Percentiles rank a stretch among this genome's conserved stretches.
phyloP scores from a whole-genome alignment of 2,329 filamentous ascomycete species.

The Fusarium nygamai region DNA sequence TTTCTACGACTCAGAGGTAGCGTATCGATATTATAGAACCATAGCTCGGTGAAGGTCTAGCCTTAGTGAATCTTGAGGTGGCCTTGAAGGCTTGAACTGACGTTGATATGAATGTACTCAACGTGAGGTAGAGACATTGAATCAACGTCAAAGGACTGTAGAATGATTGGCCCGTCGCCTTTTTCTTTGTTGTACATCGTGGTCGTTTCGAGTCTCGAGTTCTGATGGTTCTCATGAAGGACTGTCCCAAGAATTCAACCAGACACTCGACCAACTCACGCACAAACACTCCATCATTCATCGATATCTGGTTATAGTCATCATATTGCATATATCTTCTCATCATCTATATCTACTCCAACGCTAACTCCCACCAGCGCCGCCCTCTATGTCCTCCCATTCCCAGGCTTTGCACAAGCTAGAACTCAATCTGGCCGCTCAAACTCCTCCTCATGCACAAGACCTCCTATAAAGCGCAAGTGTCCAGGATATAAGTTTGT shows the following conservation, averaged over 20 bases:
- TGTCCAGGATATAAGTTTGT: conserved; percentile 26
- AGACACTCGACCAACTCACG: background rate
- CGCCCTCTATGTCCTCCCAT: conserved; percentile 1
- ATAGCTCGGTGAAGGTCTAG: too few species aligned
- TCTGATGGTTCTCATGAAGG: background rate
- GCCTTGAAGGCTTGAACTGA: too few species aligned
- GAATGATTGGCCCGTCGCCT: too few species aligned
- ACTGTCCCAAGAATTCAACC: background rate
- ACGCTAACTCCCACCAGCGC: background rate
- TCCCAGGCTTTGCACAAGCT: background rate
- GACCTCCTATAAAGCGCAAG: background rate
- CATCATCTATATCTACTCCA: conserved; percentile 21
- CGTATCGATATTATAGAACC: background rate
- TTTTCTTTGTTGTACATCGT: background rate
- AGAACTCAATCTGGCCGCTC: background rate
- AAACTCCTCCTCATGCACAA: background rate
- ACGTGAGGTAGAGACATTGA: background rate
- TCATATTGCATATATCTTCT: conserved; percentile 1
- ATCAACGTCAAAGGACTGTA: background rate
- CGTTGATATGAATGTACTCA: background rate
- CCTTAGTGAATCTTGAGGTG: background rate
- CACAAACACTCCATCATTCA: background rate
- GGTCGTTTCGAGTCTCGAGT: background rate
- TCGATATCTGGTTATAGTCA: background rate
- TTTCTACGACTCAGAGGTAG: background rate